Evolutionary conservation across 179 eudicot species (phyloP).

Genomic region (Spinacia oleracea): DNA sequence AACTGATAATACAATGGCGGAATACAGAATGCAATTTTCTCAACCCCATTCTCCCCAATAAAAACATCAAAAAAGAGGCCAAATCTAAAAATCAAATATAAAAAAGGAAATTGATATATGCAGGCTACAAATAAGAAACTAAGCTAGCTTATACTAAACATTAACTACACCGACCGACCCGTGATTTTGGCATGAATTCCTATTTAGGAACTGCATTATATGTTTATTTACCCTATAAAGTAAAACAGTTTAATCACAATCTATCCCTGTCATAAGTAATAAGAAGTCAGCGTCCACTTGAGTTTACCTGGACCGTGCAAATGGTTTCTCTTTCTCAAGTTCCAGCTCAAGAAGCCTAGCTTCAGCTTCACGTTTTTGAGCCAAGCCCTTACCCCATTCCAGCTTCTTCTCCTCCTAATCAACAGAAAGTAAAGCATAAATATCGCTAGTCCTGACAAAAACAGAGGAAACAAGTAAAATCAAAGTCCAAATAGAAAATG

Average conservation of each 20-base stretch:
- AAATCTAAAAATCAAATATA: neutral
- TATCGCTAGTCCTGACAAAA: neutral
- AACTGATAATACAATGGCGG: neutral
- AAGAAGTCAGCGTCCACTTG: neutral
- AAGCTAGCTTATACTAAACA: too few relatives aligned
- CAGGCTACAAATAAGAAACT: too few relatives aligned
- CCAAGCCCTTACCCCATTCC: conserved; percentile 98
- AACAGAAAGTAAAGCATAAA: conserved; percentile 23
- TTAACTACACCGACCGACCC: too few relatives aligned
- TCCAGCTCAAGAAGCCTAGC: conserved; percentile 63
- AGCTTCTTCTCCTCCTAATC: conserved; percentile 70
- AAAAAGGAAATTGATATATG: too few relatives aligned
- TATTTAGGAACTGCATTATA: too few relatives aligned
- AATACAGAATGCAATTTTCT: neutral
- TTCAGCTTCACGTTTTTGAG: conserved; percentile 95
- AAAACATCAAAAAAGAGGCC: neutral
- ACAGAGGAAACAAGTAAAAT: neutral
- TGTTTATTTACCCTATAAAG: too few relatives aligned
- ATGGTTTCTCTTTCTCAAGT: conserved; percentile 84
- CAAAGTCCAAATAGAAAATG: too few relatives aligned
- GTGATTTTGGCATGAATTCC: too few relatives aligned
- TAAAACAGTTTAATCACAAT: neutral
- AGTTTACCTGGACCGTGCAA: conserved; percentile 81
- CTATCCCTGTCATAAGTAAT: neutral
- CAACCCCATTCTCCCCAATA: neutral